Evolutionary conservation across 116 monocot species (phyloP).

Genomic region (Cymodocea nodosa): DNA sequence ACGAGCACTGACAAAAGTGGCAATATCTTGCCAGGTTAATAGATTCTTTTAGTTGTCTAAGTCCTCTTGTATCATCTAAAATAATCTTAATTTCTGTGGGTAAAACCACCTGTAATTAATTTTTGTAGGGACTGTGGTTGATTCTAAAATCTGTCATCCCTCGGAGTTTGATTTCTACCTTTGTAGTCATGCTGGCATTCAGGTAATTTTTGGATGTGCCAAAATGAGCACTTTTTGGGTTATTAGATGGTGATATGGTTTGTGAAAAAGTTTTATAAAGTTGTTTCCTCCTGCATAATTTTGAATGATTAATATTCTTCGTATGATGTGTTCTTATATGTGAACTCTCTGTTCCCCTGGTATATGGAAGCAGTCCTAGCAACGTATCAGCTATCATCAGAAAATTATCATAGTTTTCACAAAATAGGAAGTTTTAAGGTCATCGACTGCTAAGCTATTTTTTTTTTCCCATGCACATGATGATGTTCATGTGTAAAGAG

Average conservation of each 20-base stretch:
- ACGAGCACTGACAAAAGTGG: slow-evolving; percentile 50
- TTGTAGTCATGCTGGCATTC: slow-evolving; percentile 69
- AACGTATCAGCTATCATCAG: too few relatives aligned
- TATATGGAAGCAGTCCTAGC: too few relatives aligned
- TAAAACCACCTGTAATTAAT: background rate
- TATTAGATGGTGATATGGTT: background rate
- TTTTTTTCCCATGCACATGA: too few relatives aligned
- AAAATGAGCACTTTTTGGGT: background rate
- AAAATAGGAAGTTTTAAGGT: too few relatives aligned
- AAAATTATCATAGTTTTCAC: too few relatives aligned
- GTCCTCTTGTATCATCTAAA: background rate
- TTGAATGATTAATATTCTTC: too few relatives aligned
- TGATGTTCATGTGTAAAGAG: too few relatives aligned
- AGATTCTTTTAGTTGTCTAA: background rate
- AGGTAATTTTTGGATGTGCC: slow-evolving; percentile 17
- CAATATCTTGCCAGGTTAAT: slow-evolving; percentile 53
- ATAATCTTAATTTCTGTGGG: background rate
- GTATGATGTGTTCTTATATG: too few relatives aligned
- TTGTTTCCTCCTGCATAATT: too few relatives aligned
- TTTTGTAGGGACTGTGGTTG: slow-evolving; percentile 55
- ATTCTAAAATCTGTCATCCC: slow-evolving; percentile 61
- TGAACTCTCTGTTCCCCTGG: too few relatives aligned
- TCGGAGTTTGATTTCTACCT: slow-evolving; percentile 71
- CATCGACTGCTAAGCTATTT: too few relatives aligned
- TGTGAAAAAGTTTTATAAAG: too few relatives aligned